Conservation (phyloP, 768 basidiomycete genomes). For the Phylloporus rhodoxanthus region DNA sequence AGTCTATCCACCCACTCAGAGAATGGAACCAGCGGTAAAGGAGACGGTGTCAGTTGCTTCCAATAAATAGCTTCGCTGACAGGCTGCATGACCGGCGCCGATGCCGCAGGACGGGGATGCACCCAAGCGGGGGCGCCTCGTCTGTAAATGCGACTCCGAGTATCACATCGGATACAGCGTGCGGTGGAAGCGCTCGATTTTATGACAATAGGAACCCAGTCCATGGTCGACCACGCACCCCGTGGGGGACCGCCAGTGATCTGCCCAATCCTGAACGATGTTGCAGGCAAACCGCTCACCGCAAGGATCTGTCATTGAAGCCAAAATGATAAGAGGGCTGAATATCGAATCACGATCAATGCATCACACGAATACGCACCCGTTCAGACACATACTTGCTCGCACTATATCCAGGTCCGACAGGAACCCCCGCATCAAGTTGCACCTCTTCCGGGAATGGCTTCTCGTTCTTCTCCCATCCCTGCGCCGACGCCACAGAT, state of each 20-base stretch:
- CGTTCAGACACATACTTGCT: slow-evolving; percentile 35
- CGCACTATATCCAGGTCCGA: background rate
- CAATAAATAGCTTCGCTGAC: slow-evolving; percentile 17
- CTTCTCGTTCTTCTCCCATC: slow-evolving; percentile 17
- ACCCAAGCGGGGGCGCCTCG: slow-evolving; percentile 17
- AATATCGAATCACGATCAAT: background rate
- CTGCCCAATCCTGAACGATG: slow-evolving; percentile 35
- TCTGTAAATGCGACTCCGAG: slow-evolving; percentile 26
- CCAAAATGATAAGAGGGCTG: background rate
- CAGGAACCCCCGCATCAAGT: slow-evolving; percentile 8
- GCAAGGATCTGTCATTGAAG: slow-evolving; percentile 23
- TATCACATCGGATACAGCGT: slow-evolving; percentile 23
- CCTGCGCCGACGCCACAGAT: slow-evolving; percentile 21
- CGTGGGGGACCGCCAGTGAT: slow-evolving; percentile 29
- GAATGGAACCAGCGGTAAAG: slow-evolving; percentile 30
- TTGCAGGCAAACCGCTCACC: slow-evolving; percentile 28
- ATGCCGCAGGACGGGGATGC: slow-evolving; percentile 29
- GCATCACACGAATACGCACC: slow-evolving; percentile 7
- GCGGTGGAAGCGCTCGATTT: slow-evolving; percentile 31
- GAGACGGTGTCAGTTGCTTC: slow-evolving; percentile 1
- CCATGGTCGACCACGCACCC: slow-evolving; percentile 34
- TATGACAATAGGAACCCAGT: slow-evolving; percentile 35
- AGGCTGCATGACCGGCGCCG: slow-evolving; percentile 20
- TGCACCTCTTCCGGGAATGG: slow-evolving; percentile 35
- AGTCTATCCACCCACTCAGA: slow-evolving; percentile 25